phyloP scores from a whole-genome alignment of 306 rosid genomes.

The Inga oerstediana region DNA sequence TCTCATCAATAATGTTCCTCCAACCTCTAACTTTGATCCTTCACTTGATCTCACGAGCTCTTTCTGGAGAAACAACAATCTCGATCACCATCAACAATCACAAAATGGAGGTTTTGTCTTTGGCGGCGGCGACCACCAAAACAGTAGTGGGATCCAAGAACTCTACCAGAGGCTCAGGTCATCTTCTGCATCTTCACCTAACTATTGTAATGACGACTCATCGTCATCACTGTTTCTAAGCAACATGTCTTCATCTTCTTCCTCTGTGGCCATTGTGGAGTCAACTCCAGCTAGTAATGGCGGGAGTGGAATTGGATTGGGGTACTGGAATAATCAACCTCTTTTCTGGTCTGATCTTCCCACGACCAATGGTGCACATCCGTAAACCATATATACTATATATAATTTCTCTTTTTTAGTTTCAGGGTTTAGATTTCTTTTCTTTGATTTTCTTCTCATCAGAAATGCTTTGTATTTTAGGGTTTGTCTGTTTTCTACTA shows the following conservation, averaged over 20 bases:
- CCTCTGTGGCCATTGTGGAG: conserved; percentile 61
- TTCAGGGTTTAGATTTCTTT: not conserved
- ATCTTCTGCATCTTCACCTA: conserved; percentile 39
- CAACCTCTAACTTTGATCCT: conserved; percentile 62
- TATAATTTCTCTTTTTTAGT: not conserved
- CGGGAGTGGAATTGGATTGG: conserved; percentile 59
- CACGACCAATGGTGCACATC: conserved; percentile 82
- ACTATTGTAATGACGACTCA: conserved; percentile 46
- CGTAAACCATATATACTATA: conserved; percentile 32
- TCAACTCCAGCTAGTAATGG: conserved; percentile 45
- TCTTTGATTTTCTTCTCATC: not conserved
- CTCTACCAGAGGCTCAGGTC: conserved; percentile 77
- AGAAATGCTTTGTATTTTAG: conserved; percentile 31
- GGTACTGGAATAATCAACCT: conserved; percentile 86
- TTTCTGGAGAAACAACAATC: conserved; percentile 66
- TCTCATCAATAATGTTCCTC: conserved; percentile 33
- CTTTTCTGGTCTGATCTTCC: conserved; percentile 86
- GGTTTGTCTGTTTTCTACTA: conserved; percentile 32
- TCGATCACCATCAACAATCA: conserved; percentile 39
- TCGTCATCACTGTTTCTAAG: conserved; percentile 47
- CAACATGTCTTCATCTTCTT: conserved; percentile 46
- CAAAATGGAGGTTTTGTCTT: conserved; percentile 42
- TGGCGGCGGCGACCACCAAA: conserved; percentile 45
- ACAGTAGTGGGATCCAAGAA: conserved; percentile 65
- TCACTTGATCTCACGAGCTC: conserved; percentile 64